Conservation (phyloP, 2,329 filamentous ascomycete species). For the Penicillium decumbens region DNA sequence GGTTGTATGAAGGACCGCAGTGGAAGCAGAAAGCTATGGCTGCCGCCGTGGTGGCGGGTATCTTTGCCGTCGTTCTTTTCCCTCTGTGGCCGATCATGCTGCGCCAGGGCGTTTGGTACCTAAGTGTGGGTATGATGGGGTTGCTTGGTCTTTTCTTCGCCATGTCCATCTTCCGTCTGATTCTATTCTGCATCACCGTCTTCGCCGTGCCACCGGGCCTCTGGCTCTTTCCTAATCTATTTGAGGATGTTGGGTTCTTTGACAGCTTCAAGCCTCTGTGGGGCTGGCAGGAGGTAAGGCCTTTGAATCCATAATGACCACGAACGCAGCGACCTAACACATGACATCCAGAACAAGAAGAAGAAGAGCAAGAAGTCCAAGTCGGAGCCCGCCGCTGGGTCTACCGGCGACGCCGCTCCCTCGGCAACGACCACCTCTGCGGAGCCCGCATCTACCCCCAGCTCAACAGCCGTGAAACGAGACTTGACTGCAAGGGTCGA, state of each 20-base stretch:
- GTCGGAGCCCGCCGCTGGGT: constrained; percentile 9
- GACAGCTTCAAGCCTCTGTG: constrained; percentile 94
- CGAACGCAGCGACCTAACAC: background rate
- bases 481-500: constrained; percentile 45
- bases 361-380: constrained; percentile 42
- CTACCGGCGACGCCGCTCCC: constrained; percentile 18
- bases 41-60: constrained; percentile 70
- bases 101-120: constrained; percentile 92
- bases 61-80: constrained; percentile 89
- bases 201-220: constrained; percentile 78
- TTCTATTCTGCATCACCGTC: constrained; percentile 89
- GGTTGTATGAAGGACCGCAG: constrained; percentile 92
- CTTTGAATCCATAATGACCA: background rate
- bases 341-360: constrained; percentile 21
- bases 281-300: constrained; percentile 92
- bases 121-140: constrained; percentile 88
- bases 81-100: constrained; percentile 91
- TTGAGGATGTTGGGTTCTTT: constrained; percentile 97
- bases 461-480: constrained; percentile 33
- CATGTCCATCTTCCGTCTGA: constrained; percentile 95
- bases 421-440: constrained; percentile 36
- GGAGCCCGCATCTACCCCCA: constrained; percentile 32
- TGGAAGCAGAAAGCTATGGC: constrained; percentile 92
- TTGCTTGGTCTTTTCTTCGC: constrained; percentile 89
- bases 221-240: constrained; percentile 98